Percentiles rank a stretch among this genome's conserved stretches.
Conservation (phyloP, 75 land plant species). For the Gnetum montanum region DNA sequence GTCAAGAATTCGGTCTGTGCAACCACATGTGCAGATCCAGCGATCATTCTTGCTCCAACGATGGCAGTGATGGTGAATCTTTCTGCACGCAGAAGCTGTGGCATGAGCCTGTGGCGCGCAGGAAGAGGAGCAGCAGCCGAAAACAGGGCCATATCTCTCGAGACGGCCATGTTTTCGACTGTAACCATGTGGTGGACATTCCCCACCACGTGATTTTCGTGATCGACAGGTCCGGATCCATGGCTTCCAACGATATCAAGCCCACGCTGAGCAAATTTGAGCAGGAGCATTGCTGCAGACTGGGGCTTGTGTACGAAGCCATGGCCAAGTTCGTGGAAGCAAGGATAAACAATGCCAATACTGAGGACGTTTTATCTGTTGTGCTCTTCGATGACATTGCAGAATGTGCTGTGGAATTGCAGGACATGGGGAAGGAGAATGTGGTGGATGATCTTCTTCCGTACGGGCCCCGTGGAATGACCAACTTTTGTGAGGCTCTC, state of each 20-base stretch:
- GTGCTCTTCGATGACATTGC: conserved; percentile 14
- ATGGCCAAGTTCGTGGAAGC: conserved; percentile 13
- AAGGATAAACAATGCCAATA: background rate
- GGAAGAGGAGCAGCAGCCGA: background rate
- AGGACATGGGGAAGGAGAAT: conserved; percentile 8
- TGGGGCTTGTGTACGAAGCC: conserved; percentile 22
- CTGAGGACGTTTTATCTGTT: conserved; percentile 11
- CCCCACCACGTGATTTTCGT: conserved; percentile 27
- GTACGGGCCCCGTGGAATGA: conserved; percentile 6
- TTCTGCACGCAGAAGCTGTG: background rate
- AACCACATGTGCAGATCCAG: conserved; percentile 7
- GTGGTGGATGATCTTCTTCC: conserved; percentile 10
- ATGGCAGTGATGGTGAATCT: background rate
- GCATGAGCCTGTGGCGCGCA: background rate
- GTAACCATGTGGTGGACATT: conserved; percentile 16
- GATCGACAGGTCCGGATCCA: conserved; percentile 29
- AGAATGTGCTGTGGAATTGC: background rate
- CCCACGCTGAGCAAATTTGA: conserved; percentile 18
- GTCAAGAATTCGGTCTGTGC: conserved; percentile 12
- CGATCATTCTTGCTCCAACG: conserved; percentile 2
- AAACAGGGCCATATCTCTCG: conserved; percentile 14
- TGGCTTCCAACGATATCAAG: conserved; percentile 6
- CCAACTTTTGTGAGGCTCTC: conserved; percentile 14
- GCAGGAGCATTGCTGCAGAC: conserved; percentile 1
- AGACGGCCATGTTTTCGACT: conserved; percentile 29